phyloP scores from a whole-genome alignment of 495 filamentous ascomycete genomes.

The Annulohypoxylon stygium region DNA sequence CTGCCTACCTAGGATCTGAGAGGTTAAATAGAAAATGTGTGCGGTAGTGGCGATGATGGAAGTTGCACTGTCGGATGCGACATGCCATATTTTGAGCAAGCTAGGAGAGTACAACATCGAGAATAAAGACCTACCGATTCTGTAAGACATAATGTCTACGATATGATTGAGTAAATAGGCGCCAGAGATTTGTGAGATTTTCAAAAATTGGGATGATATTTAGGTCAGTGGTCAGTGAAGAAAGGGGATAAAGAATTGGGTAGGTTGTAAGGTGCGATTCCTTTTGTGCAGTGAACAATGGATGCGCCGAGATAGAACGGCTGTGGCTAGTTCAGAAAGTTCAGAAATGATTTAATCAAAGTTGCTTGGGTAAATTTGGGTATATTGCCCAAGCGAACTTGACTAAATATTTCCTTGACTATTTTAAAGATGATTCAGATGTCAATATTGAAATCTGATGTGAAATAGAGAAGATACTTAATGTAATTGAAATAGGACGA shows the following conservation, averaged over 20 bases:
- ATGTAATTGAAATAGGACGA: neutral
- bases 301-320: neutral
- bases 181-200: neutral
- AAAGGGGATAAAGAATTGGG: neutral
- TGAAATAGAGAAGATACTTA: slow-evolving; percentile 3
- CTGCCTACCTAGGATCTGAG: neutral
- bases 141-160: slow-evolving; percentile 3
- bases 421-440: neutral
- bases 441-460: neutral
- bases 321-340: neutral
- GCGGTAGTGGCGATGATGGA: slow-evolving; percentile 5
- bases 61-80: slow-evolving; percentile 11
- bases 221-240: neutral
- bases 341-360: neutral
- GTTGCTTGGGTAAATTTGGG: neutral
- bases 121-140: neutral
- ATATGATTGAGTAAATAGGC: neutral
- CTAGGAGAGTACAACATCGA: neutral
- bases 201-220: neutral
- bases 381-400: neutral
- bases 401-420: neutral
- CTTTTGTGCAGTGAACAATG: neutral
- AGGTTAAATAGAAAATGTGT: neutral
- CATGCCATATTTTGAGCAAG: neutral
- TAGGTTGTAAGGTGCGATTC: neutral